Base-by-base conservation (phyloP, 1,284 basidiomycete genomes). In the Mycosarcoma maydis region DNA sequence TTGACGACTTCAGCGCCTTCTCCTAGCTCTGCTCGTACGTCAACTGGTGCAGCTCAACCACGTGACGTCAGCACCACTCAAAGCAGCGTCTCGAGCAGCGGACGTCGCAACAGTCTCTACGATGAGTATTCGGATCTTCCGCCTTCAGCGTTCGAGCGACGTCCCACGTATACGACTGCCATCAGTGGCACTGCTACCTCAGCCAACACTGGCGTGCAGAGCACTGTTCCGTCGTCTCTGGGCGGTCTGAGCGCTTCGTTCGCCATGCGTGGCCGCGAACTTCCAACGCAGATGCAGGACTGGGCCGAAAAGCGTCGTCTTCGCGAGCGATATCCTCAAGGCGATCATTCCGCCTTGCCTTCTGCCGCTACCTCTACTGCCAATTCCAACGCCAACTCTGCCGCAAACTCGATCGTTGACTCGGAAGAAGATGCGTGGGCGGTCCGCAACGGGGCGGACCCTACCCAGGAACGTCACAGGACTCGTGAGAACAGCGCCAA, bases 231-330 rank as follows among this genome's bases (percentile, higher is more conserved):
- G 10, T 50, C 64, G 3, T 73, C 72, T 16, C 56, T 76, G 0
- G 59, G 64, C 19, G 67, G 66, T 6, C 61, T 77, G 10, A 72
- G 68, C 39, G 75, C 75, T 2, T 76, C 73, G 3, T 77, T 77
- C 33, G 75, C 75, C 19, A 76, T 77, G 75, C 60, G 75, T 19
- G 75, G 75, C 6, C 60, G 73, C 19, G 75, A 76, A 4, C 43
- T 69, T 6, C 73, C 73, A 6, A 13, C 60, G 4, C 68, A 72
- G 37, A 55, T 73, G 56, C 73, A 77, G 45, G 75, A 75, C 46
- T 76, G 73, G 75, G 64, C 75, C 19, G 69, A 72, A n/a, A 72
- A 72, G 57, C 58, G 72, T 26, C 51, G 75, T n/a, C 39, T 77
- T 39, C 62, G 67, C 11, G 75, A 77, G 48, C 58, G 75, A 23